These are phyloP conservation scores for Termitomyces sp. DNA, from an alignment of 768 basidiomycete species.

Conservation along the genomic window DNA sequence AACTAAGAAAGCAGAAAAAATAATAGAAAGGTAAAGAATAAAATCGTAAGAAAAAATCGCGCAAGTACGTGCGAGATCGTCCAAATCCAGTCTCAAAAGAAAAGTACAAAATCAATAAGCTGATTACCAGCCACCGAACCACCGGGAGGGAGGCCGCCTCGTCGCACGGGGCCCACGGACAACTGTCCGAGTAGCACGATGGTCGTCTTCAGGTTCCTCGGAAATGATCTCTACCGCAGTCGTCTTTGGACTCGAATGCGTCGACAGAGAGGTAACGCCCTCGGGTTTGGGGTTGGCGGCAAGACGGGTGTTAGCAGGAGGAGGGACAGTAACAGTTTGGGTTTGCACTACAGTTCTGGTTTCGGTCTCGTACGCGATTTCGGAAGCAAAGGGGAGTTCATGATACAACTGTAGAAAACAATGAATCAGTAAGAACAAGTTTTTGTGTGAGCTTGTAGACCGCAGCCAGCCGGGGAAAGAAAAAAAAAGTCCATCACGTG, in stretches of 20 bases:
- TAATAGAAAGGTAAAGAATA: background rate
- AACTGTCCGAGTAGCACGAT: constrained; percentile 29
- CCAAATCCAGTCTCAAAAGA: too few relatives aligned
- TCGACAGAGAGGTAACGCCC: constrained; percentile 47
- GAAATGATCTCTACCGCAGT: constrained; percentile 66
- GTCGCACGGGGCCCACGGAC: constrained; percentile 38
- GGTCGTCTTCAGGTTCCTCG: constrained; percentile 43
- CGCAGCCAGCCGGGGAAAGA: constrained; percentile 34
- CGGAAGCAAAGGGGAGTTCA: constrained; percentile 43
- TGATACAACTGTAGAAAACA: constrained; percentile 26
- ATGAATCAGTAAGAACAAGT: constrained; percentile 21
- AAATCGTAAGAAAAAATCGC: constrained; percentile 1
- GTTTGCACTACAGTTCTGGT: constrained; percentile 64
- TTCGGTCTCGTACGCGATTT: constrained; percentile 48
- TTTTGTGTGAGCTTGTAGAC: constrained; percentile 19
- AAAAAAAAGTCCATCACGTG: constrained; percentile 41
- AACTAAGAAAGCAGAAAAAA: constrained; percentile 6
- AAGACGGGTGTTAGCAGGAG: constrained; percentile 73
- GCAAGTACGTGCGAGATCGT: constrained; percentile 8
- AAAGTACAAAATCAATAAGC: constrained; percentile 25
- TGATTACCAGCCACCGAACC: constrained; percentile 56
- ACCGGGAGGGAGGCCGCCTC: constrained; percentile 47
- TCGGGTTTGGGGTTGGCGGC: constrained; percentile 71
- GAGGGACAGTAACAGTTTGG: constrained; percentile 63
- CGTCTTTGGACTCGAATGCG: constrained; percentile 64